A percentile compares a stretch with the other conserved stretches of the same genome.
Conservation (phyloP, 345 rosid species). For the Adansonia digitata region DNA sequence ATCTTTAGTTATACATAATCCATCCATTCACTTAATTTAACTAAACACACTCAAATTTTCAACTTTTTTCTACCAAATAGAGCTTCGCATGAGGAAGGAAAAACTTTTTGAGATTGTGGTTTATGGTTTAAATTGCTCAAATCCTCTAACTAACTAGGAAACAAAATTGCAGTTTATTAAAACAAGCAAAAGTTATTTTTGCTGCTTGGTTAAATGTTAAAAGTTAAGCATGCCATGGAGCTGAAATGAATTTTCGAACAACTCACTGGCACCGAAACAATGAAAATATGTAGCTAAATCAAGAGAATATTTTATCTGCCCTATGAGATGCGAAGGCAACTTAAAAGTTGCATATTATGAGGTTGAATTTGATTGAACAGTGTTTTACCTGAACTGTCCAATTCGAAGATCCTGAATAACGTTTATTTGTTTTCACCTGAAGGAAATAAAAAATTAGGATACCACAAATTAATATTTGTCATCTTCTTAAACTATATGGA, state of each 20-base stretch:
- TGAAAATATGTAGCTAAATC: neutral
- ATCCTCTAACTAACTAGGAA: neutral
- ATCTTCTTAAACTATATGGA: neutral
- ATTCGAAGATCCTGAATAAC: conserved; percentile 52
- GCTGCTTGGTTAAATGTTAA: neutral
- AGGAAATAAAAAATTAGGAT: conserved; percentile 10
- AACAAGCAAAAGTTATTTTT: neutral
- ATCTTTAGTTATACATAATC: neutral
- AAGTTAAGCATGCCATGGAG: neutral
- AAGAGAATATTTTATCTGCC: neutral
- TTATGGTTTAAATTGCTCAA: neutral
- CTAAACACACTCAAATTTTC: neutral
- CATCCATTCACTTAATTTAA: neutral
- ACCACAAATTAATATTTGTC: neutral
- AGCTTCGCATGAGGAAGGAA: neutral
- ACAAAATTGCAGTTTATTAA: neutral
- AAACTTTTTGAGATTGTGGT: neutral
- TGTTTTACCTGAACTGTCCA: conserved; percentile 57
- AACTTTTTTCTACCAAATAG: neutral
- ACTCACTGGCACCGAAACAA: neutral
- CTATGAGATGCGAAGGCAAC: neutral
- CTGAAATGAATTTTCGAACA: neutral
- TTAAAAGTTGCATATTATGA: neutral
- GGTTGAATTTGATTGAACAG: neutral
- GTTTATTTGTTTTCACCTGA: conserved; percentile 54